Base-by-base conservation (phyloP, 805 yeast species). In the Monosporozyma yasuniensis region DNA sequence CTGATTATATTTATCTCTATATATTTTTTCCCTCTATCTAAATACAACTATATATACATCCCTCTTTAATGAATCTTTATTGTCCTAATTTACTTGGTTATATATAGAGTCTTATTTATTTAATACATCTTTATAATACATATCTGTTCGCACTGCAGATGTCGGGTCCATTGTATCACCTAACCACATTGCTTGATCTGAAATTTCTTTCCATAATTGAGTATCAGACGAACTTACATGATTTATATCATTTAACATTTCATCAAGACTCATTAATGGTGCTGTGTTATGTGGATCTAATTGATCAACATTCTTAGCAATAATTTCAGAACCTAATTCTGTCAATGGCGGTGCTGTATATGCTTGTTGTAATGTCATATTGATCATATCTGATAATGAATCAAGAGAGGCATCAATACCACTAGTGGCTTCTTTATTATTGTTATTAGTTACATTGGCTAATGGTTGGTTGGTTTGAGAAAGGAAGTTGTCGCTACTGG, bases 121-220 rank as follows among this genome's bases (percentile, higher is more conserved):
- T 10, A 7, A 8, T n/a, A 25, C 44, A 18, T 28, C 21, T 16
- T 18, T 42, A 18, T 42, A 30, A 14, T 27, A 42, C 32, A 53
- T 48, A 46, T 61, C 66, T 12, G 55, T 60, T 3, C 57, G 61
- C 7, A 57, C 56, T 0, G 65, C 53, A 2, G 55, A 61, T 2
- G 65, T 51, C 12, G 65, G 64, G 37, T 64, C 67, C 61, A 58
- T 60, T 2, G 61, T 55, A 42, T 72, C 78, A 50, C 76, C 76
- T 50, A 85, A 65, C 95, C 95, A 85, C 56, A 78, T 81, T 0
- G 90, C 90, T 58, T 84, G 87, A 58, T 77, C 78, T 0, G 89
- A 80, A 49, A 85, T 81, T 54, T 84, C 90, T 59, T 79, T 81
- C 95, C 95, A 85, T 30, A 85, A 66, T 52, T 82, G 75, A 46